Conservation (phyloP, 176 grass and related monocot genomes). For the Ananas comosus region DNA sequence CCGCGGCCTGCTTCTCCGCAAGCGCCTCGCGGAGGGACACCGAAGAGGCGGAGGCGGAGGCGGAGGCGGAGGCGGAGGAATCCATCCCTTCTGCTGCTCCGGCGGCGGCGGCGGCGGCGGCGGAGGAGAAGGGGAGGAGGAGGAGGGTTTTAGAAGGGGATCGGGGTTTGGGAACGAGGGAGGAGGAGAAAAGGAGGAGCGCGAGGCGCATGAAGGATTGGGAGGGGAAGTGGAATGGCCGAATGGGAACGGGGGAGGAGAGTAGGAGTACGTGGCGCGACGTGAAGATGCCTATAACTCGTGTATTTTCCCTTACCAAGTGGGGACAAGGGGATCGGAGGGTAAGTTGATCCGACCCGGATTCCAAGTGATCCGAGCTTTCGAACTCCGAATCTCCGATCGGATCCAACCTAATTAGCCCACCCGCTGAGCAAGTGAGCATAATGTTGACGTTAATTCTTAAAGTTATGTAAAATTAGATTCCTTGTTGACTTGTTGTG, state of each 20-base stretch:
- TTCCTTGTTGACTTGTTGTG: too few species aligned
- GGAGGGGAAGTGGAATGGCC: too few species aligned
- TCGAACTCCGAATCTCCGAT: too few species aligned
- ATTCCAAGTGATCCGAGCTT: too few species aligned
- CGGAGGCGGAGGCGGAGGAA: background rate
- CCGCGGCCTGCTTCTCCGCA: background rate
- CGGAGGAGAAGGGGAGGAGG: conserved; percentile 11
- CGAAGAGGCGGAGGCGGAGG: background rate
- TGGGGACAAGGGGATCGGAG: too few species aligned
- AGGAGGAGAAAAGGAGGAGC: conserved; percentile 22
- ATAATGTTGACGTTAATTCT: too few species aligned
- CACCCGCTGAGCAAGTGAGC: too few species aligned
- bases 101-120: conserved; percentile 2
- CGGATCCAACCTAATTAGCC: too few species aligned
- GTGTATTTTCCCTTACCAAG: background rate
- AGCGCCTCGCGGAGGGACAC: background rate
- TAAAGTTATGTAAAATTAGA: too few species aligned
- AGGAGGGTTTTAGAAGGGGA: conserved; percentile 29
- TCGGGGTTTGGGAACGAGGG: conserved; percentile 13
- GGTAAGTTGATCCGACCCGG: too few species aligned
- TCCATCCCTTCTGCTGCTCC: too few species aligned
- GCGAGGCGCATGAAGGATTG: conserved; percentile 9
- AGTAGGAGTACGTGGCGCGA: background rate
- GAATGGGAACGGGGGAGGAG: too few species aligned
- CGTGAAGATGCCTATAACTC: background rate